phyloP scores from a whole-genome alignment of 2,329 filamentous ascomycete species.

The Stemphylium vesicarium region DNA sequence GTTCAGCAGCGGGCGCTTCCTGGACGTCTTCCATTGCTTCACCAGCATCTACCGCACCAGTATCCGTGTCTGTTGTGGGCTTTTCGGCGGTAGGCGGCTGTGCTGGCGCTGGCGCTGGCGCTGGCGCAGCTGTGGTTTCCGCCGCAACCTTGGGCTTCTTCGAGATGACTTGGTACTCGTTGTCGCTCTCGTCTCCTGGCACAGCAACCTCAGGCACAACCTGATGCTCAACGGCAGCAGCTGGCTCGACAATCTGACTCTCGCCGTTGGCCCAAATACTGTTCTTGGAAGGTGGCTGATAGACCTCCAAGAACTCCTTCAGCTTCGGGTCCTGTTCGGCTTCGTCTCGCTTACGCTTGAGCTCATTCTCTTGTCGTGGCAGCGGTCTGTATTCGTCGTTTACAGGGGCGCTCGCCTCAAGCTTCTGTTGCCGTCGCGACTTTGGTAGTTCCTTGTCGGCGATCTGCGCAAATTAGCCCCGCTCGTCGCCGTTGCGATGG shows the following conservation, averaged over 20 bases:
- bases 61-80: not conserved
- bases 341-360: slow-evolving; percentile 72
- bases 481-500: not conserved
- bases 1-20: slow-evolving; percentile 30
- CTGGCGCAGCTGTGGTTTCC: slow-evolving; percentile 1
- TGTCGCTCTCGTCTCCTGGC: slow-evolving; percentile 66
- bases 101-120: slow-evolving; percentile 15
- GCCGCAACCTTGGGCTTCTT: slow-evolving; percentile 51
- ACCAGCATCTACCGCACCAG: slow-evolving; percentile 18
- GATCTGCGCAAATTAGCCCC: slow-evolving; percentile 44
- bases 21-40: slow-evolving; percentile 24
- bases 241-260: slow-evolving; percentile 26
- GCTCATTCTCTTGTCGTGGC: slow-evolving; percentile 44
- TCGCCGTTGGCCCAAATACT: slow-evolving; percentile 68
- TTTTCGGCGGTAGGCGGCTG: slow-evolving; percentile 1
- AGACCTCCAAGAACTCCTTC: slow-evolving; percentile 83
- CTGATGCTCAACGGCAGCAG: slow-evolving; percentile 22
- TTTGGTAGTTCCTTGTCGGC: slow-evolving; percentile 44
- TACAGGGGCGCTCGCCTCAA: slow-evolving; percentile 30
- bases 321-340: slow-evolving; percentile 75
- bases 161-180: slow-evolving; percentile 73
- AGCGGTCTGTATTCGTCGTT: slow-evolving; percentile 36
- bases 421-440: slow-evolving; percentile 41
- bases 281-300: slow-evolving; percentile 71
- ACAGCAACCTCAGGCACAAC: slow-evolving; percentile 30